Evolutionary conservation across 163 green algal genomes (phyloP), one percentile per base, ranked within the genome.

Genomic region (Scenedesmus sp.): DNA sequence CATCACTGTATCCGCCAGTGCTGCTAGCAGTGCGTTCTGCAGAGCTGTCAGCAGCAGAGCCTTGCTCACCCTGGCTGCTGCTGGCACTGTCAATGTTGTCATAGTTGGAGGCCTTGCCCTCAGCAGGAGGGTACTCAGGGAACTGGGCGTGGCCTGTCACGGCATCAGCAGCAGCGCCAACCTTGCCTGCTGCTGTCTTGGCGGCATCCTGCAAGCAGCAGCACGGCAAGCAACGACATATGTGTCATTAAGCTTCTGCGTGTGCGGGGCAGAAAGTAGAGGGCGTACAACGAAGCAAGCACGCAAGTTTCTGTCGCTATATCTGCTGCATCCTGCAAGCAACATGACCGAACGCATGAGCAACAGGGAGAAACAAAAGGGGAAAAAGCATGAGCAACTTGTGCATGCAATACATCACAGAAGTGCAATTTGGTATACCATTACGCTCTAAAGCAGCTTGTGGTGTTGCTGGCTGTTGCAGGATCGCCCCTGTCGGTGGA

Each of bases 141-240:
- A 57, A 81, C 16, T 8, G 18, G 2, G 46, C 34, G 34, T 46
- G 34, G 34, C 34, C 34, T 46, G 66, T 5, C 66, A 76, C 66
- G 26, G 4, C 66, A 5, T 62, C 74, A 3, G 56, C 76, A 0
- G 70, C 74, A 66, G 62, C 15, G 2, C 2, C n/a, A 0, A 91
- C 23, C 76, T 87, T 87, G 26, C 77, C n/a, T 9, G 87, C 87
- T 79, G 87, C 87, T 77, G 87, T 52, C 20, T 77, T 34, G 13
- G 87, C 87, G 5, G 76, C 87, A 23, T 54, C 83, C 23, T 54
- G 83, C 57, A 88, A 79, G 70, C 70, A 79, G 4, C 23, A 79
- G 70, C 18, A 10, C 26, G 13, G 10, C 77, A 66, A 34, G 66
- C 57, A 62, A 52, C 62, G 57, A 12, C 54, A 56, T n/a, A 52